Evolutionary conservation across 352 stramenopile genomes (phyloP).

Genomic region (Pythium folliculosum): DNA sequence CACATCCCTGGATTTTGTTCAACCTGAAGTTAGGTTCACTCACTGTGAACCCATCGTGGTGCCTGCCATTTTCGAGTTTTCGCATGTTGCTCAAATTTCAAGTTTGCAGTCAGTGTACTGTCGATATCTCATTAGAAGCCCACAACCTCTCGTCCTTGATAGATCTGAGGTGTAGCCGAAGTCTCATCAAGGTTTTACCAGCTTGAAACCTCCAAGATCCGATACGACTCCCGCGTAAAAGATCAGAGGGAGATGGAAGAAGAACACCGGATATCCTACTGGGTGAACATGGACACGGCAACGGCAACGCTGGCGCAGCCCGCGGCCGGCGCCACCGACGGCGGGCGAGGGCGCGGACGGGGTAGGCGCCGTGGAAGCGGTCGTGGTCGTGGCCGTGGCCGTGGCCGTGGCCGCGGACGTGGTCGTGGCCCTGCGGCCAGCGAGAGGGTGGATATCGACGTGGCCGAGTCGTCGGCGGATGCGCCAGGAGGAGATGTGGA

Average conservation of each 20-base stretch:
- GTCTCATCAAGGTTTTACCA: neutral
- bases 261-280: neutral
- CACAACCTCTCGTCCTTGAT: constrained; percentile 1
- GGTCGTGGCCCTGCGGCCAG: neutral
- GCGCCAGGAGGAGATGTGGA: no score
- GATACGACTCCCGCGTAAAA: neutral
- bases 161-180: neutral
- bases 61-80: constrained; percentile 2
- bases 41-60: constrained; percentile 3
- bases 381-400: constrained; percentile 11
- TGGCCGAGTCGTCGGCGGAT: no score
- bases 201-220: neutral
- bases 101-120: neutral
- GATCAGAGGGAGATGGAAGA: neutral
- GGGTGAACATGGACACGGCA: neutral
- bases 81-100: constrained; percentile 1
- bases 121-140: neutral
- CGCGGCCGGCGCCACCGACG: neutral
- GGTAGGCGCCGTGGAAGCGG: constrained; percentile 4
- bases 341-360: constrained; percentile 5
- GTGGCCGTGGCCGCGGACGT: constrained; percentile 7
- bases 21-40: neutral
- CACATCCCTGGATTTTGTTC: neutral
- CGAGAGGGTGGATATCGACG: no score
- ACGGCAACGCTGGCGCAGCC: neutral